Evolutionary conservation across 768 basidiomycete species (phyloP), one percentile per base, ranked within the genome.

Genomic region (Rhizopogon vesiculosus): DNA sequence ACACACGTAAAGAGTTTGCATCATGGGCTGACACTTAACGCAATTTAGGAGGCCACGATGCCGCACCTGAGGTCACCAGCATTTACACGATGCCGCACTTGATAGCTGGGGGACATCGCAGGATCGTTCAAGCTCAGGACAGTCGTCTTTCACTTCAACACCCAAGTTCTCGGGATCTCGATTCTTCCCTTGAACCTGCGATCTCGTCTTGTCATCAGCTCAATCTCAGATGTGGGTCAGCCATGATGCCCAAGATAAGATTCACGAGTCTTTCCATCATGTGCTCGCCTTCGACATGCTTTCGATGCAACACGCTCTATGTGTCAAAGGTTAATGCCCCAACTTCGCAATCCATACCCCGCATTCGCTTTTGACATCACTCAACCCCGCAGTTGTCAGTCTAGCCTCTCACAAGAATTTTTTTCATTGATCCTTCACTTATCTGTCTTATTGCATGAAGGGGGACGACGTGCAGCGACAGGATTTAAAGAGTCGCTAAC

Each of bases 401-500:
- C 35, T 49, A 38, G 19, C 19, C 15, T 38, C 13, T 12, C 15
- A 25, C 15, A n/a, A 25, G 28, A 48, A 38, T 51, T 54, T 55
- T 45, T 40, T 33, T 42, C 31, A n/a, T 18, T 39, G 15, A 22
- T 46, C 45, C 43, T 15, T 46, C 45, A 48, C 13, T 58, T 39
- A 38, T 38, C 54, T 50, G 22, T 55, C 41, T 55, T 56, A 59
- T 46, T 45, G 31, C 25, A 38, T 56, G 54, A 29, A 39, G 22
- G 51, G 22, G 51, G 54, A 25, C 25, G 29, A 15, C 35, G 18
- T 55, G 46, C 39, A 38, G 41, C 40, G 29, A 43, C 55, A 49
- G 56, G 49, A 56, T 66, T 68, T 66, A 66, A 67, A 67, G 58
- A 56, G 49, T 42, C 25, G 31, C 31, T 6, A 54, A 25, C 33